phyloP scores from a whole-genome alignment of 2,329 filamentous ascomycete species.

The Aspergillus pseudonomiae region DNA sequence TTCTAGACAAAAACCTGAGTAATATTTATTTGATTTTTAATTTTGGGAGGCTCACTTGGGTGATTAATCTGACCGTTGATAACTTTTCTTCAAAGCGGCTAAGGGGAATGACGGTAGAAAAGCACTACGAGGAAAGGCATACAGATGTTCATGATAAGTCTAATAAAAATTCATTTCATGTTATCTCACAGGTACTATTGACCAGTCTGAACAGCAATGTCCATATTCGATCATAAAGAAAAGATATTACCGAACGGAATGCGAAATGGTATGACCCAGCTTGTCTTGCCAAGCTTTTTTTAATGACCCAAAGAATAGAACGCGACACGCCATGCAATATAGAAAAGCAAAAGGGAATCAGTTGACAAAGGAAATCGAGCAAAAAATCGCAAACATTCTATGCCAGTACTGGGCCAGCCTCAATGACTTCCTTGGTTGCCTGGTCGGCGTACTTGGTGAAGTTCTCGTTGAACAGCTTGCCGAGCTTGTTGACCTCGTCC shows the following conservation, averaged over 20 bases:
- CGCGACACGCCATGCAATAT: constrained; percentile 38
- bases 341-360: constrained; percentile 27
- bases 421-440: constrained; percentile 78
- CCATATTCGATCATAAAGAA: not conserved
- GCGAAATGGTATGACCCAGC: constrained; percentile 14
- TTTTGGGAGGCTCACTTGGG: no score
- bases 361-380: constrained; percentile 12
- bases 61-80: no score
- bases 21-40: no score
- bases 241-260: not conserved
- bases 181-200: not conserved
- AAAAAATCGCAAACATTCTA: constrained; percentile 15
- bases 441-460: constrained; percentile 93
- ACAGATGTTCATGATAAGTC: not conserved
- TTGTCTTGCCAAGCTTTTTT: constrained; percentile 9
- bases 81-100: no score
- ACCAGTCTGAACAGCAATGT: constrained; percentile 1
- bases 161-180: not conserved
- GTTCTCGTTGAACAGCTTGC: constrained; percentile 88
- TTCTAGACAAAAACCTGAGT: no score
- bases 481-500: constrained; percentile 87
- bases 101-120: no score
- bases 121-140: not conserved
- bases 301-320: constrained; percentile 22
- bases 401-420: constrained; percentile 44